phyloP scores from a whole-genome alignment of 2,329 filamentous ascomycete genomes.

The Aureobasidium namibiae region DNA sequence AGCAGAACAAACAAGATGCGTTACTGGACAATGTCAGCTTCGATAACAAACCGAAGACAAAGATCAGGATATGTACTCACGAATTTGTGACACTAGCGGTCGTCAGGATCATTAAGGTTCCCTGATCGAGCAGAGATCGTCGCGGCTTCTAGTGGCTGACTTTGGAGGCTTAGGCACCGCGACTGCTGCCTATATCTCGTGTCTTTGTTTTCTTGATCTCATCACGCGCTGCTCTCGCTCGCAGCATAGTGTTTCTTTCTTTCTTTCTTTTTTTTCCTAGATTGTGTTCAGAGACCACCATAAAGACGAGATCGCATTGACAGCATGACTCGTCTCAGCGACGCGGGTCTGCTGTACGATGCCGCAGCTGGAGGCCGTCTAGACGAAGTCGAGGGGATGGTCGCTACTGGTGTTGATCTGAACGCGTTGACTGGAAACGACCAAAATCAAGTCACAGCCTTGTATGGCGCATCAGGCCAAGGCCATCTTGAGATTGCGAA shows the following conservation, averaged over 20 bases:
- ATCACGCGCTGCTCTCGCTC: no score
- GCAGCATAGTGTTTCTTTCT: no score
- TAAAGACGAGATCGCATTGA: neutral
- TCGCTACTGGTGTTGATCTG: neutral
- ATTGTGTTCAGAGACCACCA: neutral
- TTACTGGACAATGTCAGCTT: no score
- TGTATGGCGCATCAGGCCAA: neutral
- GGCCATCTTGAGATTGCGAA: neutral
- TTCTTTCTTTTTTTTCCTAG: neutral
- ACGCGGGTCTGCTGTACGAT: neutral
- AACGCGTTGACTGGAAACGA: neutral
- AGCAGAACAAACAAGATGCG: no score
- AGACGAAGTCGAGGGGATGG: neutral
- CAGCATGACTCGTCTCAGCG: neutral
- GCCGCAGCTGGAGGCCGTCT: neutral
- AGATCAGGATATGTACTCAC: no score
- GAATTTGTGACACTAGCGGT: no score
- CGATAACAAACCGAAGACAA: no score
- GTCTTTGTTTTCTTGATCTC: neutral
- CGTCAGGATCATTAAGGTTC: no score
- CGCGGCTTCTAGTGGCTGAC: no score
- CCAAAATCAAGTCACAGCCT: neutral
- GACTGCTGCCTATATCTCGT: neutral
- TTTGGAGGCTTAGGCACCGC: neutral
- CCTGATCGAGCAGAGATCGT: no score